Evolutionary conservation across 2,329 filamentous ascomycete genomes (phyloP).

Genomic region (Fusarium vanettenii): DNA sequence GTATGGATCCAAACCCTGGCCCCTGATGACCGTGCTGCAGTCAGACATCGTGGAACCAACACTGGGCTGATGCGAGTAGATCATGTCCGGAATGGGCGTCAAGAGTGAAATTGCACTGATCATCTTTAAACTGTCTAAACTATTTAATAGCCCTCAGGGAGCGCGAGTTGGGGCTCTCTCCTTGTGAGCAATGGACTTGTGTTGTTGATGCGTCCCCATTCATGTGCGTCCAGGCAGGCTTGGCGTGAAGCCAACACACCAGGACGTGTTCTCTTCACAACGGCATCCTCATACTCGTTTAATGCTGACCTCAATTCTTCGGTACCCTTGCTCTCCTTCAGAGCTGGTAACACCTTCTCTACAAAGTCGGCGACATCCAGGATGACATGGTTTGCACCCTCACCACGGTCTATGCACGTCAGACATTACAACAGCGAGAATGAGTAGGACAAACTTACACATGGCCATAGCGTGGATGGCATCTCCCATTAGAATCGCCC

Average conservation of each 20-base stretch:
- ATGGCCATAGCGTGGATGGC: slow-evolving; percentile 69
- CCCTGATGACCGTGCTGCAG: neutral
- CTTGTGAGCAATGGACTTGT: slow-evolving; percentile 53
- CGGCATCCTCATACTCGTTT: slow-evolving; percentile 57
- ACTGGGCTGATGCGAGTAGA: neutral
- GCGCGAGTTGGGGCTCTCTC: slow-evolving; percentile 45
- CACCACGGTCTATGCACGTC: slow-evolving; percentile 60
- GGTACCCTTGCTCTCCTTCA: neutral
- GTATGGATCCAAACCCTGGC: neutral
- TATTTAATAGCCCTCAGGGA: neutral
- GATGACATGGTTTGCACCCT: slow-evolving; percentile 68
- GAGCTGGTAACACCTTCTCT: slow-evolving; percentile 43
- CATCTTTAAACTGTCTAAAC: neutral
- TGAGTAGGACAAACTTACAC: slow-evolving; percentile 56
- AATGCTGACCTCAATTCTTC: slow-evolving; percentile 43
- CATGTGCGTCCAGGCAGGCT: slow-evolving; percentile 66
- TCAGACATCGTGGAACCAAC: neutral
- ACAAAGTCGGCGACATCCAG: slow-evolving; percentile 61
- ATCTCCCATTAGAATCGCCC: slow-evolving; percentile 63
- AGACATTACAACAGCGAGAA: fast-evolving
- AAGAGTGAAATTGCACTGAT: neutral
- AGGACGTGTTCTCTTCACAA: slow-evolving; percentile 55
- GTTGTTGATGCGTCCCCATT: slow-evolving; percentile 55
- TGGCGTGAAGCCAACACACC: slow-evolving; percentile 62
- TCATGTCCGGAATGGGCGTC: neutral